phyloP scores from a whole-genome alignment of 148 eudicot species.

The Cornus suecica region DNA sequence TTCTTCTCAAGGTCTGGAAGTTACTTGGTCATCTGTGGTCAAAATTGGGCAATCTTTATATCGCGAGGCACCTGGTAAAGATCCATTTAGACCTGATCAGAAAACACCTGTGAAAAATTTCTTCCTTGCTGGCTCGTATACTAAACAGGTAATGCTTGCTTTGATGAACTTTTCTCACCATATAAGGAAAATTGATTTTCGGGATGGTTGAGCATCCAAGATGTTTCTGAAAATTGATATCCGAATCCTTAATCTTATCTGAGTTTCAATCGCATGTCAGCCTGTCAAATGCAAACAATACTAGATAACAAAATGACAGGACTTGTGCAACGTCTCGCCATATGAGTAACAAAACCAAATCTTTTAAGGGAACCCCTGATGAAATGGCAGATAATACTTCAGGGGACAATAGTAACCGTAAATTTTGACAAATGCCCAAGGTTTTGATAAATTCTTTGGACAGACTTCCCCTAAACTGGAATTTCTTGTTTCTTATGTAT shows the following conservation, averaged over 20 bases:
- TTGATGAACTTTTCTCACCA: neutral
- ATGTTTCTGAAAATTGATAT: neutral
- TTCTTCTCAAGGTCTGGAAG: constrained; percentile 86
- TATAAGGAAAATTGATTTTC: neutral
- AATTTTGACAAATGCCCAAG: neutral
- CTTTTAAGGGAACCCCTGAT: no score
- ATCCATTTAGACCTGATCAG: constrained; percentile 98
- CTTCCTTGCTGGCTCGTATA: constrained; percentile 97
- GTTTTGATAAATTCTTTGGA: neutral
- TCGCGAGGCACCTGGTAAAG: constrained; percentile 96
- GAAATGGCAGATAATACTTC: neutral
- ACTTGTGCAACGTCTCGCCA: no score
- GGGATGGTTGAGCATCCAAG: neutral
- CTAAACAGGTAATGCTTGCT: constrained; percentile 70
- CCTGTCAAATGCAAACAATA: no score
- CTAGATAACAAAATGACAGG: no score
- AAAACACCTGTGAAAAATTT: constrained; percentile 86
- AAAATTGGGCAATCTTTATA: constrained; percentile 92
- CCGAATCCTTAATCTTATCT: neutral
- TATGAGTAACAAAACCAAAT: no score
- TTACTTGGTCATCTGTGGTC: constrained; percentile 94
- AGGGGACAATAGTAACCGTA: no score
- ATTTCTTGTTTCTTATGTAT: neutral
- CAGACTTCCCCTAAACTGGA: neutral
- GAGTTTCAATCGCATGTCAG: neutral